Base-by-base conservation (phyloP, 1,284 basidiomycete genomes). In the Marasmius sp. region DNA sequence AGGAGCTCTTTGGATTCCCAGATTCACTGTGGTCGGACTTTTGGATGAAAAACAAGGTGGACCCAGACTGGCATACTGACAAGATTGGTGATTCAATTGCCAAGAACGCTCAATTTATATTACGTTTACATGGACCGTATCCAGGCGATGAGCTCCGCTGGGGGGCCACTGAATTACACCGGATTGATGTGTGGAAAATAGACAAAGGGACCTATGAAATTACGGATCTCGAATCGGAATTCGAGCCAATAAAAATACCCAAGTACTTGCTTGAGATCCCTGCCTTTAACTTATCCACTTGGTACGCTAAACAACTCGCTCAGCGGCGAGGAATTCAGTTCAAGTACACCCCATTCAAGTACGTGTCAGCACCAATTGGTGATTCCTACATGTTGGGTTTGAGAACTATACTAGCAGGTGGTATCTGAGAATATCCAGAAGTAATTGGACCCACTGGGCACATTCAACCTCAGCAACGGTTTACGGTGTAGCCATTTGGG, bases 1-100 rank as follows among this genome's bases (percentile, higher is more conserved):
- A 60, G 37, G 41, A 48, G 2, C 36, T 47, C 3, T 56, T n/a
- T 48, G 59, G 59, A 36, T 60, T 55, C 20, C 55, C 60, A 7
- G 47, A 61, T n/a, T 38, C 60, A n/a, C 16, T 3, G 1, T 57
- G 27, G 18, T 61, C 60, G 2, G 48, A 61, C n/a, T 60, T 60
- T 37, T 47, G 38, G n/a, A 9, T 61, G 12, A 11, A 57, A 8
- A 16, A 50, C 16, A 20, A 39, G 34, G 6, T 57, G 10, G 55
- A 57, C 18, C 18, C 34, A 48, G 18, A 56, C 38, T 57, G 60
- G 60, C 34, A 47, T 22, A 45, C 54, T 22, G 10, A 6, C 3
- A 14, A 5, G 8, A 51, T 61, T 0, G 53, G 37, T 12, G 48
- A 61, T 33, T 10, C 48, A n/a, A 36, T 56, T 1, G 33, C 9